Base-by-base conservation (phyloP, 768 basidiomycete genomes). In the Phylloporus sp. region DNA sequence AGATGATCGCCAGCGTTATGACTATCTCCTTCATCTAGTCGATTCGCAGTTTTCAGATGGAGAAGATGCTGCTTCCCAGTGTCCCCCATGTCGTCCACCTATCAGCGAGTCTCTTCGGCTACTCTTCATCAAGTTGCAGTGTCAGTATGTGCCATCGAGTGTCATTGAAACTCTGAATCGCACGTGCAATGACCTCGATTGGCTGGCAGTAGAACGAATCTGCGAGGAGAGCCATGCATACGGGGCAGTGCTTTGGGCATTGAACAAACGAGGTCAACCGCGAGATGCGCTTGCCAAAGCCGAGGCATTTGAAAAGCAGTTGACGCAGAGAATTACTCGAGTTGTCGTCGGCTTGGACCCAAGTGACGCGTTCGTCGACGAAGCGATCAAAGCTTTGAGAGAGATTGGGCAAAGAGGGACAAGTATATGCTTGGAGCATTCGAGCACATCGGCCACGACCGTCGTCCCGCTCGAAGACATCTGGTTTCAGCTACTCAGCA, bases 401-500 rank as follows among this genome's bases (percentile, higher is more conserved):
- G 71, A 73, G 2, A 71, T 93, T 21, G 79, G 80, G 15, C 69
- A 71, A 13, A 76, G 78, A 24, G 85, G 84, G 26, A 75, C 85
- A 4, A 65, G 72, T 2, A 75, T 94, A 22, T 96, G 92, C 63
- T 65, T 84, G 31, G 75, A 81, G 44, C 80, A 79, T 42, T 89
- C 88, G 5, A 70, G 71, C 46, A 64, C 56, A 22, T 60, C 64
- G 11, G 67, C 69, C 17, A 63, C 70, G 9, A 65, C 59, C 24
- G 66, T 75, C 23, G 60, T 76, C 46, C 69, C 76, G 32, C 55
- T 82, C 14, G 93, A 96, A 59, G 89, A 95, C 52, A 78, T 91
- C 53, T 98, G 93, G 93, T 90, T 91, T 64, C 78, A 81, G 50
- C 70, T 96, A 1, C 75, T 98, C 26, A 81, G 80, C 57, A 82